A percentile compares a stretch with the other conserved stretches of the same genome.
phyloP scores from a whole-genome alignment of 2,329 filamentous ascomycete genomes.

The Dissoconium aciculare region DNA sequence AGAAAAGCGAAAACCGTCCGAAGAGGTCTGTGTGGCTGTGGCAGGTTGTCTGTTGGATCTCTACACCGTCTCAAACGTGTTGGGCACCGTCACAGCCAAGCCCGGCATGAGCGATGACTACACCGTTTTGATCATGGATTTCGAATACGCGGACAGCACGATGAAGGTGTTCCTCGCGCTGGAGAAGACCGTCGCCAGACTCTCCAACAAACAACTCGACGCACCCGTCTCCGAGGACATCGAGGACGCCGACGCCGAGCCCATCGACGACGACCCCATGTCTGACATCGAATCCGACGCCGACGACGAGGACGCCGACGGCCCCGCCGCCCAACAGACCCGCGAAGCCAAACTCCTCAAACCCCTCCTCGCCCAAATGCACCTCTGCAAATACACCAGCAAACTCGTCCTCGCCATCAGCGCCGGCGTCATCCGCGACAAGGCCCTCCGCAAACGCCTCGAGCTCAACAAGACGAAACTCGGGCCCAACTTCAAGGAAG shows the following conservation, averaged over 20 bases:
- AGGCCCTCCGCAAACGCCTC: slow-evolving; percentile 53
- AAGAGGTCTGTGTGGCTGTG: slow-evolving; percentile 62
- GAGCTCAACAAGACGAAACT: slow-evolving; percentile 66
- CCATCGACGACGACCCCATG: slow-evolving; percentile 25
- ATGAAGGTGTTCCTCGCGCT: slow-evolving; percentile 61
- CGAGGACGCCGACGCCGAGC: slow-evolving; percentile 14
- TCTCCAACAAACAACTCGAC: slow-evolving; percentile 21
- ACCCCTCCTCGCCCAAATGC: slow-evolving; percentile 65
- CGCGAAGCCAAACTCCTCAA: slow-evolving; percentile 41
- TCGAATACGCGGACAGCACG: slow-evolving; percentile 50
- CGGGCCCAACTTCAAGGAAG: slow-evolving; percentile 72
- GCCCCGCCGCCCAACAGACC: slow-evolving; percentile 33
- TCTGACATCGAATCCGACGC: slow-evolving; percentile 16
- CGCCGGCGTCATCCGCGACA: slow-evolving; percentile 56
- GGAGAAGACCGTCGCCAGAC: slow-evolving; percentile 65
- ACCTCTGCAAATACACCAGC: slow-evolving; percentile 69
- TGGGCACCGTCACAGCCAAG: slow-evolving; percentile 30
- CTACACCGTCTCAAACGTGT: slow-evolving; percentile 61
- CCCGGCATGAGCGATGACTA: slow-evolving; percentile 30
- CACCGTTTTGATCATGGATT: slow-evolving; percentile 44
- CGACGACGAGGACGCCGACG: slow-evolving; percentile 24
- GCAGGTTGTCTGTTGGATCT: slow-evolving; percentile 69
- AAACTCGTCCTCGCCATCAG: slow-evolving; percentile 72
- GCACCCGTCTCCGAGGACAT: slow-evolving; percentile 25
- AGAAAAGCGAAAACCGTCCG: slow-evolving; percentile 31